Evolutionary conservation across 1,284 basidiomycete genomes (phyloP), one percentile per base, ranked within the genome.

Genomic region (Ceratobasidium sp.): DNA sequence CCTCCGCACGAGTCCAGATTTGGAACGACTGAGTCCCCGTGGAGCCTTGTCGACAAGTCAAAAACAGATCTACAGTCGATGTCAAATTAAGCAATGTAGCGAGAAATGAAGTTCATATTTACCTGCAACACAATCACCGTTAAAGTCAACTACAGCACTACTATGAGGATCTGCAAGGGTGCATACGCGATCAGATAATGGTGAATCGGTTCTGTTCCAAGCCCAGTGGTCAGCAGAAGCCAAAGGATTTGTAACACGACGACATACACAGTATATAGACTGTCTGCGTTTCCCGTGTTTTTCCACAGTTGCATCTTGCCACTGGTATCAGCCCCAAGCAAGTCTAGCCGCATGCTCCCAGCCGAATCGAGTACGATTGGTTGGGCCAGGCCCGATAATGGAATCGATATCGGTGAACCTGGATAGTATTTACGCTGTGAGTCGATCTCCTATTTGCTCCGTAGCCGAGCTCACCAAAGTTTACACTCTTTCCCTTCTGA

Each of bases 51-150:
- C 91, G 86, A 80, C 97, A 99, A 18, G 94, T 89, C 9, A 99
- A 85, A 78, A 99, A 97, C 3, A 99, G 82, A 77, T 99, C 97
- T 90, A 45, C 23, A 28, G 77, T 18, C 71, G 18, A 34, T n/a
- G n/a, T n/a, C 16, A 41, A 18, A 36, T 12, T 39, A 21, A 48
- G 3, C n/a, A 59, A 59, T 12, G 6, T 4, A 26, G 36, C 26
- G 12, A 36, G 3, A 9, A 6, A 18, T 2, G 30, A 26, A 67
- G 52, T 46, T 61, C 50, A 21, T 6, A 78, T 85, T 53, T 62
- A 92, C 93, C 93, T 74, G 95, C 94, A 5, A 98, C 84, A 80
- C 97, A 99, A 80, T 99, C 97, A 14, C 97, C 97, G 76, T 99
- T 90, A 59, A 99, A 82, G 79, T 99, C 97, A 18, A 98, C 86